Percentiles rank a stretch among this genome's conserved stretches.
These are phyloP conservation scores for Notholithocarpus densiflorus DNA, from an alignment of 306 rosid genomes.

Conservation along the genomic window DNA sequence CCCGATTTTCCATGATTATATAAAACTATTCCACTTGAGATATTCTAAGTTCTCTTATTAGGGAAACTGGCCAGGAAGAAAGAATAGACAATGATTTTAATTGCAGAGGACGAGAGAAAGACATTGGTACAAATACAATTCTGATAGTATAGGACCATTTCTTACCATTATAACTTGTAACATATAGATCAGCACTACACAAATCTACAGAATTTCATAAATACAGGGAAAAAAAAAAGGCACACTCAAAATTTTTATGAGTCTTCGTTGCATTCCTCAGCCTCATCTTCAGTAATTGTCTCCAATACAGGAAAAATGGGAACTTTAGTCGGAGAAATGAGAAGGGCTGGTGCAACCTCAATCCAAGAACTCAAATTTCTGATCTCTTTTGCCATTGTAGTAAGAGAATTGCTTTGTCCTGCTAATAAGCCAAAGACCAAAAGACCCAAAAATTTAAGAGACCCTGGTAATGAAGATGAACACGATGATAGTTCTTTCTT, in stretches of 20 bases:
- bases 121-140: too few relatives aligned
- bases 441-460: neutral
- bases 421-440: neutral
- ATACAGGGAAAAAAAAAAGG: too few relatives aligned
- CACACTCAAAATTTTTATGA: neutral
- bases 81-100: too few relatives aligned
- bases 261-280: conserved; percentile 15
- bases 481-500: neutral
- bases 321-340: conserved; percentile 35
- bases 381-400: conserved; percentile 41
- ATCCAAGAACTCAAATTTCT: conserved; percentile 32
- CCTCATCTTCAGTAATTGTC: conserved; percentile 58
- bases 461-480: too few relatives aligned
- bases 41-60: too few relatives aligned
- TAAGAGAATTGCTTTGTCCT: neutral
- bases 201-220: neutral
- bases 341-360: conserved; percentile 50
- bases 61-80: too few relatives aligned
- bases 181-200: neutral
- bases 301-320: conserved; percentile 47
- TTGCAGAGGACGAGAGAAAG: too few relatives aligned
- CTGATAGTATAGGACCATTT: too few relatives aligned
- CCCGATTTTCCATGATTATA: too few relatives aligned
- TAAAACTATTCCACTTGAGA: too few relatives aligned
- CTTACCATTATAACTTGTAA: too few relatives aligned